Evolutionary conservation across 805 yeast genomes (phyloP).

Genomic region (Sungouiozyma ichnusensis): DNA sequence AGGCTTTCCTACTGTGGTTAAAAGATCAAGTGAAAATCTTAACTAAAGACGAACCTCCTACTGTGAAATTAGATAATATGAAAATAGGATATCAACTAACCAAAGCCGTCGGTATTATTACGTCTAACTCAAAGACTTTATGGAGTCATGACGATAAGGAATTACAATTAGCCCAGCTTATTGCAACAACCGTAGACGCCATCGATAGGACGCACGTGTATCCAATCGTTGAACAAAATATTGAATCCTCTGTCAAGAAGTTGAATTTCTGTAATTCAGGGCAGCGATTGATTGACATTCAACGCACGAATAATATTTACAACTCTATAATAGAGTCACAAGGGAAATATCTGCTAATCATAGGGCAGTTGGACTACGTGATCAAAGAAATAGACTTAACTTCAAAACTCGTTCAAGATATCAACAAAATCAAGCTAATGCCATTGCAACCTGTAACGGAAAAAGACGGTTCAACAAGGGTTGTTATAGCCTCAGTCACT

Average conservation of each 20-base stretch:
- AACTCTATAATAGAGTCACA: not conserved
- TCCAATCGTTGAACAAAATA: not conserved
- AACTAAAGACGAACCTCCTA: constrained; percentile 11
- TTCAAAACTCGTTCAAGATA: not conserved
- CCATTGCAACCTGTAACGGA: not conserved
- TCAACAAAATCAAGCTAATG: not conserved
- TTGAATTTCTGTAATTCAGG: not conserved
- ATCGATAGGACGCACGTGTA: not conserved
- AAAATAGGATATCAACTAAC: constrained; percentile 5
- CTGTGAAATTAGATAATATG: not conserved
- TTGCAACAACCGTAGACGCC: not conserved
- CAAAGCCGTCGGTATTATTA: constrained; percentile 4
- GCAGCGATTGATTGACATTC: not conserved
- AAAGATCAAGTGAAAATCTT: constrained; percentile 12
- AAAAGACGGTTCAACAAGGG: not conserved
- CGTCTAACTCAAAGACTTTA: not conserved
- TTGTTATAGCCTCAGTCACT: not conserved
- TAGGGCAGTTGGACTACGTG: not conserved
- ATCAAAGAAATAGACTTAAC: not conserved
- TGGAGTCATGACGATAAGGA: not conserved
- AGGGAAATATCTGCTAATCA: not conserved
- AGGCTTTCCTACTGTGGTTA: constrained; percentile 15
- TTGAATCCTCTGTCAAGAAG: not conserved
- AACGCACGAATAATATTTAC: not conserved
- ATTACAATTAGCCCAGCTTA: not conserved